Evolutionary conservation across 1,284 basidiomycete species (phyloP).

Genomic region (Fomitopsis palustris): DNA sequence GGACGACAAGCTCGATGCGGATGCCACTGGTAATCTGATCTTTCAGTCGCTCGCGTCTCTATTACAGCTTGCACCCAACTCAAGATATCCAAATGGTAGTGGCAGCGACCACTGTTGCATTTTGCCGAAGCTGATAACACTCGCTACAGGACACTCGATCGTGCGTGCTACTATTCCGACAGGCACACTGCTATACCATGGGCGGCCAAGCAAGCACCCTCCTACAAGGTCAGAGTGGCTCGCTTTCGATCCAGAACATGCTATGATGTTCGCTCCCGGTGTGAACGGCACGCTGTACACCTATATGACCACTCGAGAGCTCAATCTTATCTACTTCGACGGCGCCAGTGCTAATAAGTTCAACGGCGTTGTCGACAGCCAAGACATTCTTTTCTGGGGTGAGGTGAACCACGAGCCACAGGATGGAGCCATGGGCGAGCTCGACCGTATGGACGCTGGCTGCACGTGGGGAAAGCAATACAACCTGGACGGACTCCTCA

Average conservation of each 20-base stretch:
- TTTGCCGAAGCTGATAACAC: not conserved
- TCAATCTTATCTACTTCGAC: not conserved
- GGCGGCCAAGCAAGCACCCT: not conserved
- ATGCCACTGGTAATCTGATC: not conserved
- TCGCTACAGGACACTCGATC: not conserved
- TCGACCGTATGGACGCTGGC: not conserved
- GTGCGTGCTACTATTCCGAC: not conserved
- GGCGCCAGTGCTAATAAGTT: not conserved
- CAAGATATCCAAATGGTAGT: not conserved
- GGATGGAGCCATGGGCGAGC: not conserved
- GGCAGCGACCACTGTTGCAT: not conserved
- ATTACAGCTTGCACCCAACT: not conserved
- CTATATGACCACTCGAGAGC: not conserved
- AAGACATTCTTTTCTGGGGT: not conserved
- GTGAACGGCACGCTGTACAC: not conserved
- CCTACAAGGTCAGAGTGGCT: not conserved
- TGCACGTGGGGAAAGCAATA: not conserved
- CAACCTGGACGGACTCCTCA: not conserved
- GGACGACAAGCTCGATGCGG: not conserved
- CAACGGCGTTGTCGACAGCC: not conserved
- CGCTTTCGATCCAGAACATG: not conserved
- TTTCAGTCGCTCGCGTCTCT: not conserved
- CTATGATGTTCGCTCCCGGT: not conserved
- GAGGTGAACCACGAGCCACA: not conserved
- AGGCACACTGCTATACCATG: not conserved